These are phyloP conservation scores for Neofusicoccum ribis DNA, from an alignment of 2,329 filamentous ascomycete species.

Conservation along the genomic window DNA sequence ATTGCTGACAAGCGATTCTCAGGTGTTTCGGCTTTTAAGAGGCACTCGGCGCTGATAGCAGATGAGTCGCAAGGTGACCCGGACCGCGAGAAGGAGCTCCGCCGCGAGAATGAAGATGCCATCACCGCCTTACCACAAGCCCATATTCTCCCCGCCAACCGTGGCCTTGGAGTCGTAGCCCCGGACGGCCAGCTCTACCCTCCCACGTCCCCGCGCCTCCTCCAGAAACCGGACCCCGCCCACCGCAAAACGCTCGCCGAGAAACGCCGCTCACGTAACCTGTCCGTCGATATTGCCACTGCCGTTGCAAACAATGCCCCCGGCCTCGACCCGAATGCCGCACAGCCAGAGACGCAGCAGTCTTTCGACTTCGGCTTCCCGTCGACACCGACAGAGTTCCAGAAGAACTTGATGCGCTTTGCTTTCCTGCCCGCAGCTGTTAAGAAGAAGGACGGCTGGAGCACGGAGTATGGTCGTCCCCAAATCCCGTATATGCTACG, in stretches of 20 bases:
- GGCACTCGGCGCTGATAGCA: slow-evolving; percentile 79
- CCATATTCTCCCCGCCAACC: slow-evolving; percentile 35
- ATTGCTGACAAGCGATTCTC: slow-evolving; percentile 71
- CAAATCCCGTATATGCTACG: slow-evolving; percentile 84
- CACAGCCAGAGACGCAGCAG: slow-evolving; percentile 24
- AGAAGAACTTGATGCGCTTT: slow-evolving; percentile 87
- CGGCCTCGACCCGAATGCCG: slow-evolving; percentile 44
- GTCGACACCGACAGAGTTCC: slow-evolving; percentile 80
- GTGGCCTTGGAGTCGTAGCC: neutral
- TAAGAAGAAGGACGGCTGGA: slow-evolving; percentile 71
- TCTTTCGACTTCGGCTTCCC: slow-evolving; percentile 67
- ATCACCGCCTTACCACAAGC: slow-evolving; percentile 76
- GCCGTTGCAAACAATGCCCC: slow-evolving; percentile 35
- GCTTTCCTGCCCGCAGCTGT: slow-evolving; percentile 67
- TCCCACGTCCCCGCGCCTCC: slow-evolving; percentile 34
- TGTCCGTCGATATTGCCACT: slow-evolving; percentile 45
- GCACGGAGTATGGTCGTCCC: slow-evolving; percentile 86
- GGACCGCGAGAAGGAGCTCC: slow-evolving; percentile 76
- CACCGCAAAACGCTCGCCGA: slow-evolving; percentile 31
- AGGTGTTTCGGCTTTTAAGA: slow-evolving; percentile 45
- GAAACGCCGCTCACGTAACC: slow-evolving; percentile 43
- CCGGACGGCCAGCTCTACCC: neutral
- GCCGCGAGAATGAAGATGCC: slow-evolving; percentile 79
- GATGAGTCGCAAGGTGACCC: slow-evolving; percentile 78
- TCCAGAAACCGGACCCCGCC: slow-evolving; percentile 2